Conservation (phyloP, 495 filamentous ascomycete species). For the Penicillium subrubescens region DNA sequence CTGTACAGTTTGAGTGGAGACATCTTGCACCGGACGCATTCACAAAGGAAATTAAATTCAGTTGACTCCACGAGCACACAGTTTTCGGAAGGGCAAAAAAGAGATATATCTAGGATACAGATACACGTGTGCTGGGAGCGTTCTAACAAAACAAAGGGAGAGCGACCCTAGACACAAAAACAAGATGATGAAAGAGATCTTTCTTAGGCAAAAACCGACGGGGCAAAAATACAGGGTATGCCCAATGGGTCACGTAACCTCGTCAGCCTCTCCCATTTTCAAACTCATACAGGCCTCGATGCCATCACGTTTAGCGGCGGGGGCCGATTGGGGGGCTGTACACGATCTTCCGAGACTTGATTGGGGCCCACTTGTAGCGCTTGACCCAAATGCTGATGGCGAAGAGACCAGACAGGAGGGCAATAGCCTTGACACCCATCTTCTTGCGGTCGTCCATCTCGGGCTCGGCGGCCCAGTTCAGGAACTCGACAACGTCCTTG, state of each 20-base stretch:
- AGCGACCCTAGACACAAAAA: constrained; percentile 38
- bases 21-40: constrained; percentile 13
- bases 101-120: constrained; percentile 53
- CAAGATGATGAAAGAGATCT: constrained; percentile 31
- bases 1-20: background rate
- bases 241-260: constrained; percentile 32
- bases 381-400: constrained; percentile 96
- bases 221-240: constrained; percentile 34
- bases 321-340: constrained; percentile 71
- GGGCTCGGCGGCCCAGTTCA: constrained; percentile 98
- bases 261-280: constrained; percentile 37
- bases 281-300: constrained; percentile 37
- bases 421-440: constrained; percentile 96
- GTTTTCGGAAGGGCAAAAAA: constrained; percentile 48
- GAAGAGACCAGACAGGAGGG: constrained; percentile 73
- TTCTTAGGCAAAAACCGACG: constrained; percentile 26
- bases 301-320: constrained; percentile 42
- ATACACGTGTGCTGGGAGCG: constrained; percentile 49
- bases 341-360: constrained; percentile 93
- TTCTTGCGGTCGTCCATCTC: constrained; percentile 99
- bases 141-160: constrained; percentile 48
- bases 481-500: constrained; percentile 97
- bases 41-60: constrained; percentile 50
- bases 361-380: constrained; percentile 94
- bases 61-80: constrained; percentile 41